Evolutionary conservation across 2,329 filamentous ascomycete species (phyloP).

Genomic region (Zasmidium cellare): DNA sequence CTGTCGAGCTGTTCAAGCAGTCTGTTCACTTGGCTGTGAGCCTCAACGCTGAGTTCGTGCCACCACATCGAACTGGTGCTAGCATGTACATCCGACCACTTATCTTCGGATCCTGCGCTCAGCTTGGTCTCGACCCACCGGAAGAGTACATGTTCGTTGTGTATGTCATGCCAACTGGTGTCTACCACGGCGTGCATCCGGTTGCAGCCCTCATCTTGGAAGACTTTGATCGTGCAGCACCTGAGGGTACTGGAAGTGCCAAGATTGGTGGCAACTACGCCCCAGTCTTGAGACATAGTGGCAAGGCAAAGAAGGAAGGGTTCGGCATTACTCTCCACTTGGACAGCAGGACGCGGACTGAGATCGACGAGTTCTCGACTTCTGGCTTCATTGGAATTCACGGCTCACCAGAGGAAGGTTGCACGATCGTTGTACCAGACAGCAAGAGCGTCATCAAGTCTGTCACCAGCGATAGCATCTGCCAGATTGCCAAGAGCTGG

Average conservation of each 20-base stretch:
- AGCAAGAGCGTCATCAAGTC: constrained; percentile 84
- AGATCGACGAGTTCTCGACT: constrained; percentile 95
- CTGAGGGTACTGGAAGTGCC: constrained; percentile 84
- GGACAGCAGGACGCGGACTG: constrained; percentile 78
- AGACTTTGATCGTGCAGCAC: constrained; percentile 91
- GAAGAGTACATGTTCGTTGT: constrained; percentile 92
- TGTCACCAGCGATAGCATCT: constrained; percentile 78
- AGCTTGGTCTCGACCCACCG: constrained; percentile 81
- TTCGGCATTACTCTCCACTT: constrained; percentile 95
- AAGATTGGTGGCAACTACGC: constrained; percentile 97
- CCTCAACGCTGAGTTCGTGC: constrained; percentile 87
- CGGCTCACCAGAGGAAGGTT: constrained; percentile 53
- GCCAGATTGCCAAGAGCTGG: constrained; percentile 71
- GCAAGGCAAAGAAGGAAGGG: constrained; percentile 73
- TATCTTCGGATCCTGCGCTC: constrained; percentile 82
- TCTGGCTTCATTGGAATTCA: constrained; percentile 86
- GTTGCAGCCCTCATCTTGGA: constrained; percentile 88
- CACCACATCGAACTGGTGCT: constrained; percentile 82
- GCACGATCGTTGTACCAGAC: constrained; percentile 80
- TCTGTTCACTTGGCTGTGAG: constrained; percentile 79
- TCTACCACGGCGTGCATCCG: constrained; percentile 87
- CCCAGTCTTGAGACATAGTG: constrained; percentile 84
- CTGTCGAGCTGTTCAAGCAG: constrained; percentile 71
- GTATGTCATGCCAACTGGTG: constrained; percentile 86
- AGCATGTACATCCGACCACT: constrained; percentile 91